Base-by-base conservation (phyloP, 192 early-diverging fungal species). In the Backusella circina region DNA sequence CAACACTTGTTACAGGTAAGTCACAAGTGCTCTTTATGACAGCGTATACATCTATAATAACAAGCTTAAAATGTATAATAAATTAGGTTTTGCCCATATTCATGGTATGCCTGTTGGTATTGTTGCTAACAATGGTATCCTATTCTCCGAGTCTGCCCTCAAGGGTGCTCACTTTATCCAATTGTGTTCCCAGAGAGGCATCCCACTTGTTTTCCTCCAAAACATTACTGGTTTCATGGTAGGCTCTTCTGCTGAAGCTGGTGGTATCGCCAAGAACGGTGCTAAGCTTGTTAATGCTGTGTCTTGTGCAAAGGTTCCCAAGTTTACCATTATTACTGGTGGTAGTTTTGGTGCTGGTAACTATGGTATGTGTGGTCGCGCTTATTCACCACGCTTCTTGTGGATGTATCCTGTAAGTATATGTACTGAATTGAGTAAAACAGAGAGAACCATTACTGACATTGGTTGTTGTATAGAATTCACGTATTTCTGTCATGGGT, bases 161-260 rank as follows among this genome's bases (percentile, higher is more conserved):
- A 98, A 98, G 87, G 95, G 95, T 51, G 94, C 97, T 15, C 97
- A 98, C 76, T 98, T 98, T 79, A 91, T 98, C 54, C 88, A 98
- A 84, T 85, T 98, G 15, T 96, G 95, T 86, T 84, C 89, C 18
- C 95, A 97, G 85, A 88, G 96, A 57, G 86, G 86, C 36, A 95
- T 97, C 51, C 96, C 96, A 9, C 83, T 97, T 31, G 87, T 97
- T 10, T 98, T 98, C 79, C 84, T 98, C 75, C 97, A 98, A 74
- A 97, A 98, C 80, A 98, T 98, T 75, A 97, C 95, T 31, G 95
- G 95, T 41, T 97, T 97, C 84, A 98, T 98, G 97, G 96, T 98
- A 7, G 96, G 96, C 33, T 90, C 93, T 33, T 91, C 91, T 26
- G 97, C 96, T 36, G 97, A 98, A 83, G 95, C 95, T 16, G 93